Evolutionary conservation across 2,329 filamentous ascomycete species (phyloP).

Genomic region (Tolypocladium capitatum): DNA sequence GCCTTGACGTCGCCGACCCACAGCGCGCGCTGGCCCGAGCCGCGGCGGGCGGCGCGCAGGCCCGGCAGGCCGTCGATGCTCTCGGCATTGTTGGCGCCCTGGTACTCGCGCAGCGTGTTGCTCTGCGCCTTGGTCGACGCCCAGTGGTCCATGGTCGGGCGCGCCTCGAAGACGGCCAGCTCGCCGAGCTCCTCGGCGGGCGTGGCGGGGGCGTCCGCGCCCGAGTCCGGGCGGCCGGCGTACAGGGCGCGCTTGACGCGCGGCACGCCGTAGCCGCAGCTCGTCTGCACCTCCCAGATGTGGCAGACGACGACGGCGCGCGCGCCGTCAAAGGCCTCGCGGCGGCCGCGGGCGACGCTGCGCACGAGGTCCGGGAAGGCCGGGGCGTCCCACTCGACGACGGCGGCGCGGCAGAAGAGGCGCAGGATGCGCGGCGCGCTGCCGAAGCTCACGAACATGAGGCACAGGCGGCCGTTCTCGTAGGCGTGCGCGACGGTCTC

Average conservation of each 20-base stretch:
- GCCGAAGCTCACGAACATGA: slow-evolving; percentile 61
- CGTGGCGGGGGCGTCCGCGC: slow-evolving; percentile 8
- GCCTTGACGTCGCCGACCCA: slow-evolving; percentile 26
- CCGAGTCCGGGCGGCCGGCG: slow-evolving; percentile 2
- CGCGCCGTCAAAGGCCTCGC: slow-evolving; percentile 30
- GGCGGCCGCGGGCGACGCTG: slow-evolving; percentile 22
- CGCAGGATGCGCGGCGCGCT: slow-evolving; percentile 46
- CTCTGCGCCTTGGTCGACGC: slow-evolving; percentile 32
- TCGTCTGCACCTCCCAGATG: slow-evolving; percentile 53
- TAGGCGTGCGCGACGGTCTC: slow-evolving; percentile 67
- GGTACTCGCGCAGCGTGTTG: slow-evolving; percentile 40
- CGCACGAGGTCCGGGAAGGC: slow-evolving; percentile 35
- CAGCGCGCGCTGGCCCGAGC: slow-evolving; percentile 29
- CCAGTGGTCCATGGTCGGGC: slow-evolving; percentile 42
- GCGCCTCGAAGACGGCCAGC: slow-evolving; percentile 33
- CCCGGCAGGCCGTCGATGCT: slow-evolving; percentile 49
- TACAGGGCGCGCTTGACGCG: slow-evolving; percentile 30
- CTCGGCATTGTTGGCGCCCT: slow-evolving; percentile 36
- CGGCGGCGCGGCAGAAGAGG: slow-evolving; percentile 44
- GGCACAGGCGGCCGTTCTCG: slow-evolving; percentile 61
- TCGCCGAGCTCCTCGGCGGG: slow-evolving; percentile 17
- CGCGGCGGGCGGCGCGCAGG: slow-evolving; percentile 36
- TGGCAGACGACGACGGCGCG: slow-evolving; percentile 48
- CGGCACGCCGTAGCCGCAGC: slow-evolving; percentile 53
- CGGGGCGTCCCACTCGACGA: slow-evolving; percentile 46